Evolutionary conservation across 768 basidiomycete species (phyloP), one percentile per base, ranked within the genome.

Genomic region (Tylopilus subfusipes): DNA sequence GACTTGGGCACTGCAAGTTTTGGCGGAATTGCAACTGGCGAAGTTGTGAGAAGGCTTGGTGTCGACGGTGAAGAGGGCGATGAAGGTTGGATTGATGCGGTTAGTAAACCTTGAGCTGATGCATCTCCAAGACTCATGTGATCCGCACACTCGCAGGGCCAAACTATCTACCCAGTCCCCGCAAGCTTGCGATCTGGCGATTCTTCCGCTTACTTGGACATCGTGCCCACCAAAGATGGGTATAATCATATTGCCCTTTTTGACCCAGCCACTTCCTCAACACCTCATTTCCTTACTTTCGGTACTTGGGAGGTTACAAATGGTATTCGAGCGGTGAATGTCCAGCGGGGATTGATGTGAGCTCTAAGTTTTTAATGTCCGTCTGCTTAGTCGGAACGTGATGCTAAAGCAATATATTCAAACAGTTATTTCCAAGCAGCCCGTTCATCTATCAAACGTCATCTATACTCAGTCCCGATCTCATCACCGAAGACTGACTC

Each of bases 161-260:
- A 88, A 75, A 77, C 72, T 24, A 83, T 93, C 34, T 74, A 78
- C 56, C 79, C 82, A 1, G 72, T 90, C 19, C 80, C 85, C 19
- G 52, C 67, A 14, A 64, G 56, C 43, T 63, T 85, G 30, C 73
- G 73, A 40, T 68, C 69, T 13, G 68, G 69, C 7, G 76, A 76
- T 34, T 70, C 75, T 8, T 73, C 80, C 25, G 90, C 89, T 16
- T 99, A 98, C 70, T 79, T 99, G 46, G 97, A 99, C 69, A 80
- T 99, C 56, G 82, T 95, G 5, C 93, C 96, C 10, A 84, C 80
- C 29, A 63, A 74, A 24, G 83, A 89, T 5, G 97, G 97, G 0
- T 98, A 79, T 75, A 87, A 91, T 61, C 96, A 98, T 66, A 85
- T 99, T 63, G 97, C 96, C 0, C 79, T 94, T 30, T 99, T 95